Percentiles rank a stretch among this genome's conserved stretches.
Conservation (phyloP, 306 rosid genomes). For the Begonia fuchsioides region DNA sequence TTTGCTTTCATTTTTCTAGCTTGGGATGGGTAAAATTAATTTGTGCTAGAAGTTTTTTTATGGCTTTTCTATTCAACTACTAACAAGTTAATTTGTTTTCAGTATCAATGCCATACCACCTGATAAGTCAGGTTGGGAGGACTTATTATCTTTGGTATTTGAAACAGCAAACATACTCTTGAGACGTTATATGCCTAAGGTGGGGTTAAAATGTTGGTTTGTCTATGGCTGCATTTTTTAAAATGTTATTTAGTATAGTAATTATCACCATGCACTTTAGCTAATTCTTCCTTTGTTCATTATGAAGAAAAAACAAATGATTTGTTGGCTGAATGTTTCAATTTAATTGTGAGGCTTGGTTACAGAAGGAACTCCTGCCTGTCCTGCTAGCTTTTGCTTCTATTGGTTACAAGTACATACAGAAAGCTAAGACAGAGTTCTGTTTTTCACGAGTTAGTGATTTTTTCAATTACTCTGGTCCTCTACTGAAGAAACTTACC, state of each 20-base stretch:
- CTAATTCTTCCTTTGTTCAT: conserved; percentile 1
- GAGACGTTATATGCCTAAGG: conserved; percentile 51
- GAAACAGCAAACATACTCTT: conserved; percentile 46
- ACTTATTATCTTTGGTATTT: conserved; percentile 38
- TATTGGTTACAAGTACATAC: conserved; percentile 51
- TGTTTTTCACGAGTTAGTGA: conserved; percentile 53
- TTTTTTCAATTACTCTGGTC: conserved; percentile 37
- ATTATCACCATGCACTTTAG: neutral
- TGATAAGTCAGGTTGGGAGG: conserved; percentile 31
- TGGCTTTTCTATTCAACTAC: conserved; percentile 6
- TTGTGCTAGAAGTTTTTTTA: neutral
- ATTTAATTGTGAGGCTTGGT: conserved; percentile 16
- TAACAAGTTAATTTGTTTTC: conserved; percentile 24
- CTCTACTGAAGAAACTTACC: conserved; percentile 37
- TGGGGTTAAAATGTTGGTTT: conserved; percentile 13
- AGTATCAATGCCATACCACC: conserved; percentile 27
- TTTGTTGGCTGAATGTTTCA: conserved; percentile 14
- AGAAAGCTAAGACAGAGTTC: conserved; percentile 44
- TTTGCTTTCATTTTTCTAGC: conserved; percentile 41
- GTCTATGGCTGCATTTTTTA: conserved; percentile 3
- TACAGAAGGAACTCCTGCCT: conserved; percentile 50
- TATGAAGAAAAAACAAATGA: neutral
- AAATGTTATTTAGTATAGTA: neutral
- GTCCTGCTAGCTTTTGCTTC: conserved; percentile 53
- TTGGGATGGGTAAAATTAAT: conserved; percentile 34